phyloP scores from a whole-genome alignment of 2,329 filamentous ascomycete species.

The Hypoxylon rubiginosum region DNA sequence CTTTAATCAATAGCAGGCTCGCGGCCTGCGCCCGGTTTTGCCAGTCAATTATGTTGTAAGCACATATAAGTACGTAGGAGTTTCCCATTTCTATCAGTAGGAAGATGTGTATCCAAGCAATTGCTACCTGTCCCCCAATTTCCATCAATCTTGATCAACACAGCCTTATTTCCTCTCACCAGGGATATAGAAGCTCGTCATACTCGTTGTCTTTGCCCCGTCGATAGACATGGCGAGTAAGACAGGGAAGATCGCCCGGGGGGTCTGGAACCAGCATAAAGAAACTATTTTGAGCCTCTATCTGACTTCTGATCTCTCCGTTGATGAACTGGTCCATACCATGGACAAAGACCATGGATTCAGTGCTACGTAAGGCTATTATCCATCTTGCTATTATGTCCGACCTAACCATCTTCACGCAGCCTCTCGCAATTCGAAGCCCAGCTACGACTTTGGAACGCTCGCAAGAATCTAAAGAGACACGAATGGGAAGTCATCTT shows the following conservation, averaged over 20 bases:
- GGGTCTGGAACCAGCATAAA: slow-evolving; percentile 27
- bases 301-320: slow-evolving; percentile 14
- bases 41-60: background rate
- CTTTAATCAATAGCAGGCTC: slow-evolving; percentile 1
- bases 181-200: background rate
- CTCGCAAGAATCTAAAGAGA: slow-evolving; percentile 33
- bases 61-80: background rate
- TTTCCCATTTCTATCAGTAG: background rate
- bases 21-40: slow-evolving; percentile 7
- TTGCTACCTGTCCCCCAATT: background rate
- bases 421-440: slow-evolving; percentile 34
- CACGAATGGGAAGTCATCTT: slow-evolving; percentile 32
- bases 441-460: slow-evolving; percentile 31
- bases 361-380: slow-evolving; percentile 27
- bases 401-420: background rate
- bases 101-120: background rate
- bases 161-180: background rate
- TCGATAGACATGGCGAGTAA: slow-evolving; percentile 23
- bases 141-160: background rate
- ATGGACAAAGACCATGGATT: slow-evolving; percentile 29
- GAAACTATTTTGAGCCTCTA: slow-evolving; percentile 29
- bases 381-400: background rate
- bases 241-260: slow-evolving; percentile 21
- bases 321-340: slow-evolving; percentile 11
- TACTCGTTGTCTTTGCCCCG: background rate